Conservation (phyloP, 177 flowering plant genomes). For the Vitis hybrid region DNA sequence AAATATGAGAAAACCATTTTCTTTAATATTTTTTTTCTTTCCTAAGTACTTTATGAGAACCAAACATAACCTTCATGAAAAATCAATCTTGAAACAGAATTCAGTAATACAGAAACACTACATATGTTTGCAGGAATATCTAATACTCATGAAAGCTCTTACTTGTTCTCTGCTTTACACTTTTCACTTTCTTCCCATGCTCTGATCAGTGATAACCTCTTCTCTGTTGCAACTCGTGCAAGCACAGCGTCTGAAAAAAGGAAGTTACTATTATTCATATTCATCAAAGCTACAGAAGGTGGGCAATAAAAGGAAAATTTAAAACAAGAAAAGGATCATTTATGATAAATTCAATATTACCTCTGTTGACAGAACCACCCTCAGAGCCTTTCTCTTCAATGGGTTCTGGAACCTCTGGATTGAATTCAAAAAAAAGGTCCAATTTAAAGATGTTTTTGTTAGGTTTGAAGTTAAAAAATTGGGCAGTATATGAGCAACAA, state of each 20-base stretch:
- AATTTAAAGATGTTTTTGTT: too few species aligned
- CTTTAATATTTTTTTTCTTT: too few species aligned
- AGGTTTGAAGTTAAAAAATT: too few species aligned
- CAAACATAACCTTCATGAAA: too few species aligned
- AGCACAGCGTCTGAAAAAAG: constrained; percentile 34
- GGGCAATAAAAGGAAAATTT: neutral
- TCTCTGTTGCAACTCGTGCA: constrained; percentile 39
- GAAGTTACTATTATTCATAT: neutral
- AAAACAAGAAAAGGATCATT: neutral
- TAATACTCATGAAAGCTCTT: neutral
- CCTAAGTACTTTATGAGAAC: too few species aligned
- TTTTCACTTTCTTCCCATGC: constrained; percentile 61
- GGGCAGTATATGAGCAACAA: too few species aligned
- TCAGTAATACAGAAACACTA: neutral
- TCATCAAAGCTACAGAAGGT: neutral
- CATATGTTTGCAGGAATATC: too few species aligned
- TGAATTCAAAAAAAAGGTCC: too few species aligned
- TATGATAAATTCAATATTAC: constrained; percentile 10
- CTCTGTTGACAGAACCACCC: constrained; percentile 42
- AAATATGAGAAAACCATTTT: too few species aligned
- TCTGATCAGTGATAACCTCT: constrained; percentile 35
- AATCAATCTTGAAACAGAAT: neutral
- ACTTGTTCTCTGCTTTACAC: constrained; percentile 51
- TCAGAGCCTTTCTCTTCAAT: constrained; percentile 22
- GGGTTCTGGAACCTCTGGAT: constrained; percentile 27